Conservation (phyloP, 179 eudicot genomes). For the Beta macrorhiza region DNA sequence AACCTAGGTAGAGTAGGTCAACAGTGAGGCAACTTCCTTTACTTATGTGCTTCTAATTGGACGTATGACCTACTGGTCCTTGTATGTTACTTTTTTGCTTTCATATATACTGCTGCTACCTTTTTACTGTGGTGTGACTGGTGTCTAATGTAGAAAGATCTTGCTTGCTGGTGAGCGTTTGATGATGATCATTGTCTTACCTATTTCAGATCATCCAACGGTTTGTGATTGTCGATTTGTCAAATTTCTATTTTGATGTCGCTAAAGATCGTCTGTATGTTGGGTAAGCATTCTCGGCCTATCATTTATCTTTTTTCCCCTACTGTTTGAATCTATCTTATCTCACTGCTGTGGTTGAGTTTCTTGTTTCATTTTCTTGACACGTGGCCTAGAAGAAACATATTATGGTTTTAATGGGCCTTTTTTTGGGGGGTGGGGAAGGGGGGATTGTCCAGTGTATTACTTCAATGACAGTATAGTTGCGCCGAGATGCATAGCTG, state of each 20-base stretch:
- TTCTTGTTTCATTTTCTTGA: conserved; percentile 1
- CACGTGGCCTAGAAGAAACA: not conserved
- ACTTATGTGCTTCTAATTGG: not conserved
- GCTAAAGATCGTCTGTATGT: conserved; percentile 96
- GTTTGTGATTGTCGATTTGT: conserved; percentile 91
- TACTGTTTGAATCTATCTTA: not conserved
- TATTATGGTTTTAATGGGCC: not conserved
- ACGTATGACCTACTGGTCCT: not conserved
- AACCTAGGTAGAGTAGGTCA: not conserved
- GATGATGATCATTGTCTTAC: conserved; percentile 22
- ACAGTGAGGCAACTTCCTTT: not conserved
- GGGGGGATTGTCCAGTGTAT: not conserved
- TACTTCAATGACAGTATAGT: not conserved
- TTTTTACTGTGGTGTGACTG: not conserved
- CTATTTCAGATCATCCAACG: conserved; percentile 77
- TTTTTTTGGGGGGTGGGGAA: not conserved
- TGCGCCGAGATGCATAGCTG: not conserved
- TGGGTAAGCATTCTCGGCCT: conserved; percentile 49
- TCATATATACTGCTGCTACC: not conserved
- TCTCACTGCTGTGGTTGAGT: not conserved
- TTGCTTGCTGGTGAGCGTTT: conserved; percentile 12
- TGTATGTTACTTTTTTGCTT: not conserved
- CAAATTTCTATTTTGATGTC: conserved; percentile 92
- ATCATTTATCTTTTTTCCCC: not conserved
- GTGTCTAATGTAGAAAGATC: not conserved